Percentiles rank a stretch among this genome's conserved stretches.
Conservation (phyloP, 2,329 filamentous ascomycete genomes). For the Penicillium sp. region DNA sequence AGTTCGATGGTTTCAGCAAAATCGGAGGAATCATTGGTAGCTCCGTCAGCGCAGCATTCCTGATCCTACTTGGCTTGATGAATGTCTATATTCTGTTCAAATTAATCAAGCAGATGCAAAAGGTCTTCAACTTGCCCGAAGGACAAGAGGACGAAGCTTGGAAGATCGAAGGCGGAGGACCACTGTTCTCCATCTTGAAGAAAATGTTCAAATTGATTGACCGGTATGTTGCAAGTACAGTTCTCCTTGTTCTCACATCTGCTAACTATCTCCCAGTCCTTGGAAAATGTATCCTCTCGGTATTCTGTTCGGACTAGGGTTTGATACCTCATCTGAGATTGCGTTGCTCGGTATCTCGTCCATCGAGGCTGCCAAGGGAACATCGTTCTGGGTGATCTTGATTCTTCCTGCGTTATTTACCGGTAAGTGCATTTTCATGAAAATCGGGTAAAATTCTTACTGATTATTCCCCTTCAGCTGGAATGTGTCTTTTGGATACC, state of each 20-base stretch:
- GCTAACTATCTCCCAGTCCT: constrained; percentile 28
- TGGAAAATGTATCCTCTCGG: constrained; percentile 98
- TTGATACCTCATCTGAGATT: constrained; percentile 94
- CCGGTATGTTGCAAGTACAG: constrained; percentile 30
- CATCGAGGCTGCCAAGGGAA: constrained; percentile 81
- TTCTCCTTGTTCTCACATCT: background rate
- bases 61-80: constrained; percentile 78
- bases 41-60: constrained; percentile 77
- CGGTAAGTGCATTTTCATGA: constrained; percentile 48
- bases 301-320: constrained; percentile 85
- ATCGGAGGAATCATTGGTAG: constrained; percentile 90
- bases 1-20: constrained; percentile 76
- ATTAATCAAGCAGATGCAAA: constrained; percentile 68
- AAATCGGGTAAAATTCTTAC: background rate
- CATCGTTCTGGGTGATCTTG: constrained; percentile 89
- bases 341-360: constrained; percentile 87
- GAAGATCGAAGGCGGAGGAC: constrained; percentile 74
- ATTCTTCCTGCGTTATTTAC: constrained; percentile 92
- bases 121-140: constrained; percentile 55
- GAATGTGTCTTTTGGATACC: constrained; percentile 94
- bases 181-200: constrained; percentile 70
- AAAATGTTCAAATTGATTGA: constrained; percentile 73
- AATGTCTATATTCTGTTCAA: constrained; percentile 85
- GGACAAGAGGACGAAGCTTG: constrained; percentile 56
- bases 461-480: constrained; percentile 52